A percentile compares a stretch with the other conserved stretches of the same genome.
Evolutionary conservation across 257 asterid genomes (phyloP).

Genomic region (Thymus quinquecostatus): DNA sequence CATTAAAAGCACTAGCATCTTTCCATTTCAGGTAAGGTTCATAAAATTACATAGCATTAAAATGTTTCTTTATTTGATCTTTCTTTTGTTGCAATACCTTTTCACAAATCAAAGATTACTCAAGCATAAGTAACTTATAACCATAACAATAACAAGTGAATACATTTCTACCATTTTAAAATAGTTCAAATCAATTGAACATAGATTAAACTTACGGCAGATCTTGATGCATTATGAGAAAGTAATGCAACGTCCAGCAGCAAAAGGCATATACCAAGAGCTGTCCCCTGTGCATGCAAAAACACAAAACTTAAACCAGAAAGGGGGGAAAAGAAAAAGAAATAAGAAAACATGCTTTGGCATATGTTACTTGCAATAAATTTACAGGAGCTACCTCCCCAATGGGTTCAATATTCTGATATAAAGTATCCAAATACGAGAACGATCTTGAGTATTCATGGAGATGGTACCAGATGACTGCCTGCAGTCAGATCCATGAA

Average conservation of each 20-base stretch:
- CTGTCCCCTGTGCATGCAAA: conserved; percentile 68
- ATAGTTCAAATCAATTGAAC: conserved; percentile 10
- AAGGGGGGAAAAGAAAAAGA: neutral
- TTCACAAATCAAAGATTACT: neutral
- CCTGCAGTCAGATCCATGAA: conserved; percentile 55
- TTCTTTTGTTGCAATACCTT: neutral
- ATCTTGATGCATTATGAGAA: conserved; percentile 61
- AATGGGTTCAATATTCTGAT: conserved; percentile 74
- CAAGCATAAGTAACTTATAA: neutral
- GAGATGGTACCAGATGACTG: conserved; percentile 81
- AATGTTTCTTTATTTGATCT: neutral
- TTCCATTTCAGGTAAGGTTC: neutral
- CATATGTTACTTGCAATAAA: conserved; percentile 3
- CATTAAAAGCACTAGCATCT: too few species aligned
- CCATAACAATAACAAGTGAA: neutral
- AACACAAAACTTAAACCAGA: conserved; percentile 6
- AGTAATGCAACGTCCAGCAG: conserved; percentile 76
- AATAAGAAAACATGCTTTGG: neutral
- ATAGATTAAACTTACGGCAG: conserved; percentile 58
- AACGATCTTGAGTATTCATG: conserved; percentile 72
- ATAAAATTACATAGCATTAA: neutral
- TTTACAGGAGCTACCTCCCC: conserved; percentile 59
- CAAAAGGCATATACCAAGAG: conserved; percentile 77
- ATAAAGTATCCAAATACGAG: conserved; percentile 68
- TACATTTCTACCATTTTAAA: neutral